Evolutionary conservation across 192 early-diverging fungal genomes (phyloP).

Genomic region (Dissophora ornata): DNA sequence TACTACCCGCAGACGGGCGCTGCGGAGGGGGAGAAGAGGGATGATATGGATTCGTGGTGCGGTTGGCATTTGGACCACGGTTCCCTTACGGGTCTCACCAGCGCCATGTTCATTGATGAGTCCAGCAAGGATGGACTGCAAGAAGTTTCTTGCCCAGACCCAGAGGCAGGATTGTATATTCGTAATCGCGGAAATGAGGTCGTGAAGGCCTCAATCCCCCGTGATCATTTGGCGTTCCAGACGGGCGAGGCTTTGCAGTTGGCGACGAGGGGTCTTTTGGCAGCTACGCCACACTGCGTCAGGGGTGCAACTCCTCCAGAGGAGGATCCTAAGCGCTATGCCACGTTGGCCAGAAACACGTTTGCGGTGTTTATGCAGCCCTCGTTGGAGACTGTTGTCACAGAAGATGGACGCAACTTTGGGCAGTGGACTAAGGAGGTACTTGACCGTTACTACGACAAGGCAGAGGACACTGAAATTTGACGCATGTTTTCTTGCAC

Average conservation of each 20-base stretch:
- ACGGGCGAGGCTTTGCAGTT: slow-evolving; percentile 73
- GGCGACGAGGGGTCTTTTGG: slow-evolving; percentile 59
- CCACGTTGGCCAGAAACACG: slow-evolving; percentile 68
- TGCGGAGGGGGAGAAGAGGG: slow-evolving; percentile 26
- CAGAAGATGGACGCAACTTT: slow-evolving; percentile 51
- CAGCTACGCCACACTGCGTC: slow-evolving; percentile 77
- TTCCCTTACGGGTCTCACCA: slow-evolving; percentile 70
- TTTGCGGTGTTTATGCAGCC: slow-evolving; percentile 83
- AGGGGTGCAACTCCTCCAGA: slow-evolving; percentile 58
- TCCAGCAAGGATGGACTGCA: slow-evolving; percentile 31
- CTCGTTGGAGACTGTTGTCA: slow-evolving; percentile 55
- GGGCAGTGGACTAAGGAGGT: slow-evolving; percentile 54
- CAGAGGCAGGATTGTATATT: slow-evolving; percentile 70
- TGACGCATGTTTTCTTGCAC: too few relatives aligned
- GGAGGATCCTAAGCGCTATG: slow-evolving; percentile 36
- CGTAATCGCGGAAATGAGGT: slow-evolving; percentile 59
- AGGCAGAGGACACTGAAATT: slow-evolving; percentile 17
- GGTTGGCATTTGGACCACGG: slow-evolving; percentile 78
- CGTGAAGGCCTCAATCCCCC: slow-evolving; percentile 65
- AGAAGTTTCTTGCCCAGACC: slow-evolving; percentile 55
- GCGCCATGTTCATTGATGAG: slow-evolving; percentile 71
- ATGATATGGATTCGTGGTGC: slow-evolving; percentile 72
- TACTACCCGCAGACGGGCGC: slow-evolving; percentile 66
- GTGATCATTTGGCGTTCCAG: slow-evolving; percentile 74
- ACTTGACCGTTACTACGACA: slow-evolving; percentile 49